These are phyloP conservation scores for Calonectria pseudoturangicola DNA, from an alignment of 2,329 filamentous ascomycete genomes.

Conservation along the genomic window DNA sequence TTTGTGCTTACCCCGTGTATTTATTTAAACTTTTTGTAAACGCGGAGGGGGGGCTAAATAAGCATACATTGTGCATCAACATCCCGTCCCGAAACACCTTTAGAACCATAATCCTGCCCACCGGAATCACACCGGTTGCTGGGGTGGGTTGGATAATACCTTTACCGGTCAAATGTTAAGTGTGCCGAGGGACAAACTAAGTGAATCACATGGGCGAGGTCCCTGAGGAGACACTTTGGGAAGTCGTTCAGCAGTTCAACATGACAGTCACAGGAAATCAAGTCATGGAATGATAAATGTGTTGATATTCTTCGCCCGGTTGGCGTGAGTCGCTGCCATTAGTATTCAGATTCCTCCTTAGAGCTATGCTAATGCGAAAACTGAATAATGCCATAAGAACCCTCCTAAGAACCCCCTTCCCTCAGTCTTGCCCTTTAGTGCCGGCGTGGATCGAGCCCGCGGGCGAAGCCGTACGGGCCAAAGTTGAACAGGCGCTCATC, in stretches of 20 bases:
- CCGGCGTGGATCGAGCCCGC: slow-evolving; percentile 1
- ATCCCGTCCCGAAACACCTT: neutral
- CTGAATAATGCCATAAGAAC: neutral
- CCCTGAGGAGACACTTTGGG: neutral
- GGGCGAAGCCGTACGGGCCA: neutral
- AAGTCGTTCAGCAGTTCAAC: neutral
- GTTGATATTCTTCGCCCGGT: neutral
- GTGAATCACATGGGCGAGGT: neutral
- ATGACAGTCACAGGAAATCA: neutral
- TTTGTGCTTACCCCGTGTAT: no score
- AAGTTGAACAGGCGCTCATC: neutral
- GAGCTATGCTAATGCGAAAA: slow-evolving; percentile 1
- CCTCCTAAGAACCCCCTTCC: neutral
- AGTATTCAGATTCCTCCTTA: neutral
- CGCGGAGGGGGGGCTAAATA: neutral
- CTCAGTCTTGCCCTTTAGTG: neutral
- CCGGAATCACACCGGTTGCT: neutral
- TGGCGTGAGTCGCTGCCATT: neutral
- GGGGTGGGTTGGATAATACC: neutral
- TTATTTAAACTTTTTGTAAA: neutral
- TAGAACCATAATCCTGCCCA: neutral
- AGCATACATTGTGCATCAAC: neutral
- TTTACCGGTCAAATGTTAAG: neutral
- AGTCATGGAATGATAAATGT: neutral
- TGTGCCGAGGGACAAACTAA: neutral